phyloP scores from a whole-genome alignment of 805 yeast species.

The Teunomyces panamensis region DNA sequence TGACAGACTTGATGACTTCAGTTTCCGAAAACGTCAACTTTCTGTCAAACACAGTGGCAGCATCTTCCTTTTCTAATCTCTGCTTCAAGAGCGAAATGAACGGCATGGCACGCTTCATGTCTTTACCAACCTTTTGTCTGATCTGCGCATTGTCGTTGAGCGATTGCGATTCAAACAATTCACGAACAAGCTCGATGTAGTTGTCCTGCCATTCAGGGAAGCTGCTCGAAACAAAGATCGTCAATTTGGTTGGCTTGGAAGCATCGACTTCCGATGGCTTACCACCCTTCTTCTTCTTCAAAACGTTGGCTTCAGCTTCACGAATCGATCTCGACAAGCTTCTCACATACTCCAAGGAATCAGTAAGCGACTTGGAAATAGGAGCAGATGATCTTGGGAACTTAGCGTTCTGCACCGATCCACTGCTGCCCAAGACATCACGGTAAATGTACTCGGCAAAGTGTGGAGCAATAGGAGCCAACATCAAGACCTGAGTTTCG shows the following conservation, averaged over 20 bases:
- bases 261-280: slow-evolving; percentile 73
- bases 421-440: slow-evolving; percentile 67
- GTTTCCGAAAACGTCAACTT: slow-evolving; percentile 80
- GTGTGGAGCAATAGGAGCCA: slow-evolving; percentile 95
- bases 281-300: slow-evolving; percentile 81
- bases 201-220: slow-evolving; percentile 71
- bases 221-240: slow-evolving; percentile 71
- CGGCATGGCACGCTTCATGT: slow-evolving; percentile 98
- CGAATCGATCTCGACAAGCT: slow-evolving; percentile 77
- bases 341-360: slow-evolving; percentile 79
- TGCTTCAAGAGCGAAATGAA: slow-evolving; percentile 84
- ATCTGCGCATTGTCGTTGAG: slow-evolving; percentile 64
- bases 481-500: slow-evolving; percentile 77
- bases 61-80: slow-evolving; percentile 65
- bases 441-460: slow-evolving; percentile 87
- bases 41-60: slow-evolving; percentile 84
- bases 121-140: slow-evolving; percentile 71
- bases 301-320: slow-evolving; percentile 84
- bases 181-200: slow-evolving; percentile 67
- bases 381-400: slow-evolving; percentile 81
- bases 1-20: slow-evolving; percentile 56
- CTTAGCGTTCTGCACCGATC: slow-evolving; percentile 65
- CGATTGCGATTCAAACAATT: slow-evolving; percentile 61
- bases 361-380: slow-evolving; percentile 56
- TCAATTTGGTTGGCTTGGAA: slow-evolving; percentile 67